phyloP scores from a whole-genome alignment of 352 stramenopile genomes.

The Phytophthora capsici region DNA sequence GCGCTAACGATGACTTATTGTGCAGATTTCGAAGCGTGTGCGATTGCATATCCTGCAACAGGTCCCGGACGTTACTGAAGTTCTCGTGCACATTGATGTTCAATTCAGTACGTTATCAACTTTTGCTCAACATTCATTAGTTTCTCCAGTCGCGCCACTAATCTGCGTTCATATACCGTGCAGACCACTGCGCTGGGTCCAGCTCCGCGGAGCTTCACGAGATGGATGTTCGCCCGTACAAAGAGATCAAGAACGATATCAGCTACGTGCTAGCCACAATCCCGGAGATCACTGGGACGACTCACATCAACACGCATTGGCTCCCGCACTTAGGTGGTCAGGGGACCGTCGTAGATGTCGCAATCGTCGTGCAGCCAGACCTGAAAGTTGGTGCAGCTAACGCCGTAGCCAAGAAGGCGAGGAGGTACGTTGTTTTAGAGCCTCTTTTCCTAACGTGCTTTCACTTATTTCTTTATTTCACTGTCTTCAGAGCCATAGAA shows the following conservation, averaged over 20 bases:
- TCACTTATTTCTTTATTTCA: neutral
- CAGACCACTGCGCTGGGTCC: conserved; percentile 34
- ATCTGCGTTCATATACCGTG: neutral
- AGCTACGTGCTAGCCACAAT: conserved; percentile 64
- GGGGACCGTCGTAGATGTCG: conserved; percentile 77
- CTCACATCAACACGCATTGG: conserved; percentile 88
- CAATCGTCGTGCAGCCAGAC: conserved; percentile 79
- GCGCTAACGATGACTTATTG: neutral
- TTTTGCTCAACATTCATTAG: no score
- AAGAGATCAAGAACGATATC: conserved; percentile 78
- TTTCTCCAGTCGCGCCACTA: neutral
- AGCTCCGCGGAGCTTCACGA: conserved; percentile 14
- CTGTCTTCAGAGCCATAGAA: conserved; percentile 70
- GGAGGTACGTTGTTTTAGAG: conserved; percentile 51
- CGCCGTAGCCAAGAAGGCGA: conserved; percentile 70
- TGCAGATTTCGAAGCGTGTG: conserved; percentile 71
- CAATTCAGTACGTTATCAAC: conserved; percentile 51
- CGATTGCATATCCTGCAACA: conserved; percentile 72
- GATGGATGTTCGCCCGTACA: conserved; percentile 75
- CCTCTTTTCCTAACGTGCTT: no score
- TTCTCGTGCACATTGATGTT: conserved; percentile 88
- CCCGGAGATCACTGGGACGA: conserved; percentile 72
- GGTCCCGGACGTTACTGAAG: conserved; percentile 83
- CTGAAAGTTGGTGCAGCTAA: conserved; percentile 79
- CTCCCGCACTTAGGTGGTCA: conserved; percentile 62